Evolutionary conservation across 2,329 filamentous ascomycete species (phyloP), one percentile per base, ranked within the genome.

Genomic region (Aurifilum marmelostoma): DNA sequence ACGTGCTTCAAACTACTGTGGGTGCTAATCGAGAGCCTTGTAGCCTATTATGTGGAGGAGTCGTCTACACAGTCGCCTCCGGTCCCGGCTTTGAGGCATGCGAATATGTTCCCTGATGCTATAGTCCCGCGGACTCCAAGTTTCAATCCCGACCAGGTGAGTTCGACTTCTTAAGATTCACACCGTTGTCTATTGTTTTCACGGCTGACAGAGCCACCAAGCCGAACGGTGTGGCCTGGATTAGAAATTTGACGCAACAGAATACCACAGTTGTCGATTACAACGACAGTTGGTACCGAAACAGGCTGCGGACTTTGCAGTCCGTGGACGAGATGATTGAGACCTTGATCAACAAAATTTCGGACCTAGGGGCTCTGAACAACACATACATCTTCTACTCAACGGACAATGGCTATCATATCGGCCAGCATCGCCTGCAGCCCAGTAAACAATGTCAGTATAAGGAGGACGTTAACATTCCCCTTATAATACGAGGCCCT

Each of bases 61-160:
- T 67, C 85, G 74, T 61, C 58, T 37, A 61, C 58, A 41, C 58
- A 61, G 6, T 79, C 77, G 3, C 81, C 82, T 0, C 88, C 88
- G 0, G 81, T 90, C 21, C 83, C 89, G 0, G 84, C 88, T 0
- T 79, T 87, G 59, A 81, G 89, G 60, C 90, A 93, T 72, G 80
- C 83, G 56, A 78, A 89, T 74, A 81, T 92, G 0, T 93, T 92
- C 75, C 75, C 82, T 1, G 83, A 86, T 41, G 83, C 81, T 0
- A 84, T 81, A 37, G 84, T 91, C 0, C 90, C 91, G 0, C 81
- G 91, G 8, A 88, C 84, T 0, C 78, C 82, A 0, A 87, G 88
- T 74, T 93, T 92, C 77, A 93, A 93, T 72, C 89, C 90, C 0
- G 83, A 87, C 1, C 77, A 80, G 74, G 77, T 80, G 4, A 77